Percentiles rank a stretch among this genome's conserved stretches.
Conservation (phyloP, 495 filamentous ascomycete genomes). For the Bombardia bombarda region DNA sequence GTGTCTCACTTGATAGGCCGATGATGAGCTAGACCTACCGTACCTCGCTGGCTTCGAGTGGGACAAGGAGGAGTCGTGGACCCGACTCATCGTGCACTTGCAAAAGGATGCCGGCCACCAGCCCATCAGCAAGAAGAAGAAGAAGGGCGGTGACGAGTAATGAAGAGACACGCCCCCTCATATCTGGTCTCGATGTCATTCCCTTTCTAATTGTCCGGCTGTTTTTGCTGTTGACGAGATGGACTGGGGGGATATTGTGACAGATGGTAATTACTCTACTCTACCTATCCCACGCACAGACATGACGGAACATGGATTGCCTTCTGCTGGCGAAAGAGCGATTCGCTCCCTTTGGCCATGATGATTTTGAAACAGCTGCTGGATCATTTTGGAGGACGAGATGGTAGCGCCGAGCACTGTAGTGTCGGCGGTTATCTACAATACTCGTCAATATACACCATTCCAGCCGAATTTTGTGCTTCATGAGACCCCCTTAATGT, state of each 20-base stretch:
- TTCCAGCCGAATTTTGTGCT: not conserved
- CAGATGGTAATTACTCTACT: no score
- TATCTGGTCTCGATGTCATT: no score
- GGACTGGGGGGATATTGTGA: no score
- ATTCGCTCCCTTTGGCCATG: not conserved
- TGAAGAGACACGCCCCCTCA: no score
- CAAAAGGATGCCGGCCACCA: conserved; percentile 55
- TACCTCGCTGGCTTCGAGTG: conserved; percentile 90
- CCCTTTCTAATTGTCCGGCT: no score
- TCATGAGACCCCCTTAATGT: not conserved
- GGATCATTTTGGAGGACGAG: not conserved
- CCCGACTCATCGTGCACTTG: conserved; percentile 71
- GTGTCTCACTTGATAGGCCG: conserved; percentile 46
- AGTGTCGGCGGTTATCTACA: not conserved
- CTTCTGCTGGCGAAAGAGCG: not conserved
- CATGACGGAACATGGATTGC: no score
- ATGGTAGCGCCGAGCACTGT: not conserved
- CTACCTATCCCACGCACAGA: no score
- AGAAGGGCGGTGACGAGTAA: conserved; percentile 52
- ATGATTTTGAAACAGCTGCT: not conserved
- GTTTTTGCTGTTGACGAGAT: no score
- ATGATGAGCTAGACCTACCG: conserved; percentile 78
- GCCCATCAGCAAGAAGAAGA: conserved; percentile 55
- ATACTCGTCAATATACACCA: not conserved
- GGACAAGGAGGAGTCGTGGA: conserved; percentile 77